Evolutionary conservation across 805 yeast species (phyloP).

Genomic region (Saturnispora dispora): DNA sequence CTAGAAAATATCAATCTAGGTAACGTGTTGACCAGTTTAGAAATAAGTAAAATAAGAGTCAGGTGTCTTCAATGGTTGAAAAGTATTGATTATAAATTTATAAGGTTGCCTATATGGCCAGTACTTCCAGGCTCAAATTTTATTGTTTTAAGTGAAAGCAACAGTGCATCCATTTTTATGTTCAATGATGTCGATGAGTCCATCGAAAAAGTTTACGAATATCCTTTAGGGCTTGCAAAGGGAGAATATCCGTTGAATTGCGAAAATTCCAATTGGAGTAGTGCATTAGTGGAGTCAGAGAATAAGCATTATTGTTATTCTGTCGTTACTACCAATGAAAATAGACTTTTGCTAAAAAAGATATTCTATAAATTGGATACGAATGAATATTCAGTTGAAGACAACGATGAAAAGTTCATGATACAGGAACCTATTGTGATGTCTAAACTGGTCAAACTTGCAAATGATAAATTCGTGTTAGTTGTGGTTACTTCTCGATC

Average conservation of each 20-base stretch:
- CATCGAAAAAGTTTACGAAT: slow-evolving; percentile 1
- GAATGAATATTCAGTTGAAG: not conserved
- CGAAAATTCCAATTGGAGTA: slow-evolving; percentile 12
- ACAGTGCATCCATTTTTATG: slow-evolving; percentile 8
- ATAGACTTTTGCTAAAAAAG: slow-evolving; percentile 7
- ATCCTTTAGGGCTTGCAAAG: slow-evolving; percentile 3
- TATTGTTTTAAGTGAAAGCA: slow-evolving; percentile 12
- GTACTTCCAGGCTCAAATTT: slow-evolving; percentile 7
- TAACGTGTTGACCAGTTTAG: slow-evolving; percentile 2
- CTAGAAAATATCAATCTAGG: slow-evolving; percentile 4
- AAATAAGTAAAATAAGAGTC: slow-evolving; percentile 11
- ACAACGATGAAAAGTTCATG: not conserved
- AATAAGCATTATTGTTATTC: slow-evolving; percentile 1
- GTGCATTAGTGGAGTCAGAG: not conserved
- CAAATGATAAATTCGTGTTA: not conserved
- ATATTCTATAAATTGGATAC: not conserved
- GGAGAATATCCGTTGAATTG: slow-evolving; percentile 11
- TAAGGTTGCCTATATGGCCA: slow-evolving; percentile 12
- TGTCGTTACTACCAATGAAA: slow-evolving; percentile 9
- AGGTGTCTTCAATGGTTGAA: slow-evolving; percentile 12
- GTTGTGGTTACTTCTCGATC: not conserved
- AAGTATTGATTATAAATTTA: slow-evolving; percentile 5
- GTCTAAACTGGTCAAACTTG: not conserved
- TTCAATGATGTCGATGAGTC: not conserved
- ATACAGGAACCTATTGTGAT: not conserved